These are phyloP conservation scores for Starmerella roubikii DNA, from an alignment of 805 yeast genomes.

Conservation along the genomic window DNA sequence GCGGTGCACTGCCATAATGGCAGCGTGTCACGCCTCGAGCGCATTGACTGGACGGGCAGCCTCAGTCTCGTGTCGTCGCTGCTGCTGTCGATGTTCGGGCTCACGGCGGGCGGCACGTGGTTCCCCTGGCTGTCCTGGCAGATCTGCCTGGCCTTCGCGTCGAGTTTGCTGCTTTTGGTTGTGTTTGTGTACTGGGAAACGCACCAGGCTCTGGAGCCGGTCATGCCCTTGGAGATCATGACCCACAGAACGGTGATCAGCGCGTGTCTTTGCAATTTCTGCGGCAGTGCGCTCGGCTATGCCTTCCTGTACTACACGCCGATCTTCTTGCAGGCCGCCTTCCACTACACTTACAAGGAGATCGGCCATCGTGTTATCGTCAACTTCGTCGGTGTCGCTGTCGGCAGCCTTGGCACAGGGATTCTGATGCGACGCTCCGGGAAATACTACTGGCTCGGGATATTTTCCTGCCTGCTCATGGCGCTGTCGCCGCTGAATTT, in stretches of 20 bases:
- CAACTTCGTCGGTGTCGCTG: conserved; percentile 53
- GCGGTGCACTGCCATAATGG: conserved; percentile 1
- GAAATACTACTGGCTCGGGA: conserved; percentile 39
- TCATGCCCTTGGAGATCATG: conserved; percentile 49
- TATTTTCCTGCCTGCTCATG: conserved; percentile 32
- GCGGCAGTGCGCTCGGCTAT: conserved; percentile 54
- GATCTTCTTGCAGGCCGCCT: conserved; percentile 55
- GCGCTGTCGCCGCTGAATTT: conserved; percentile 36
- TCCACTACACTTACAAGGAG: conserved; percentile 58
- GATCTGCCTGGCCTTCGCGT: conserved; percentile 27
- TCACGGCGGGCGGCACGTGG: conserved; percentile 52
- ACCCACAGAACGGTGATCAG: conserved; percentile 46
- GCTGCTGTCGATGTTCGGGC: conserved; percentile 45
- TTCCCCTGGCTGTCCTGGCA: conserved; percentile 34
- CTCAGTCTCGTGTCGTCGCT: conserved; percentile 43
- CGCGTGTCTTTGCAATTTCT: conserved; percentile 56
- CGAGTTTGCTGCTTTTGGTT: conserved; percentile 27
- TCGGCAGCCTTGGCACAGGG: conserved; percentile 58
- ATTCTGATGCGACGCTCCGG: conserved; percentile 55
- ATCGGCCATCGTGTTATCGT: conserved; percentile 40
- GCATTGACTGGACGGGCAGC: conserved; percentile 60
- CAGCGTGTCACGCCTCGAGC: conserved; percentile 33
- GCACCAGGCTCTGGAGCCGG: conserved; percentile 45
- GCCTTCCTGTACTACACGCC: conserved; percentile 59
- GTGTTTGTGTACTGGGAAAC: conserved; percentile 41